phyloP scores from a whole-genome alignment of 768 basidiomycete species.

The Saitozyma podzolica region DNA sequence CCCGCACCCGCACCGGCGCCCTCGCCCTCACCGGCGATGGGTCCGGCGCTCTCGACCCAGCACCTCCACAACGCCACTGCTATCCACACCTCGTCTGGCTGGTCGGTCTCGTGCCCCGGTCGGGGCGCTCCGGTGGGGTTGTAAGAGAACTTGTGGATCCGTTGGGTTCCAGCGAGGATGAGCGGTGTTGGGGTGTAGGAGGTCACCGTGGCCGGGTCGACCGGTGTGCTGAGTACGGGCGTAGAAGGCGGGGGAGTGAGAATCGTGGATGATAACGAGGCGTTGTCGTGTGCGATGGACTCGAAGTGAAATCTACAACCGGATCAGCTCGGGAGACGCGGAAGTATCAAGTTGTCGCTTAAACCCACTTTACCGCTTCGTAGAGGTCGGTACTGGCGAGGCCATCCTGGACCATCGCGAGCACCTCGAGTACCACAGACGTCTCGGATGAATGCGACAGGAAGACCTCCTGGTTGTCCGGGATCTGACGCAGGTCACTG shows the following conservation, averaged over 20 bases:
- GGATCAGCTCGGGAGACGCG: slow-evolving; percentile 9
- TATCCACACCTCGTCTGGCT: slow-evolving; percentile 70
- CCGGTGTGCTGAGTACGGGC: slow-evolving; percentile 34
- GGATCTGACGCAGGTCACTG: slow-evolving; percentile 76
- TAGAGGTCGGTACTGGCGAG: slow-evolving; percentile 57
- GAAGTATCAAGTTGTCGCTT: slow-evolving; percentile 3
- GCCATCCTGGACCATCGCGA: slow-evolving; percentile 64
- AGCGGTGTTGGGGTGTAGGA: slow-evolving; percentile 57
- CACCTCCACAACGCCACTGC: slow-evolving; percentile 80
- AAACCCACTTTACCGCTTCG: slow-evolving; percentile 59
- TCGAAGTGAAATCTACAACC: slow-evolving; percentile 78
- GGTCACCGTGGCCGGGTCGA: slow-evolving; percentile 54
- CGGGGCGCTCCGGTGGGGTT: slow-evolving; percentile 39
- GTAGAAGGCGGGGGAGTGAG: slow-evolving; percentile 53
- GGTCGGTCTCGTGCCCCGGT: slow-evolving; percentile 56
- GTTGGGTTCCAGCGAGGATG: slow-evolving; percentile 68
- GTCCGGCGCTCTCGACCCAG: slow-evolving; percentile 35
- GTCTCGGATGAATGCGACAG: slow-evolving; percentile 67
- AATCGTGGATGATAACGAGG: slow-evolving; percentile 62
- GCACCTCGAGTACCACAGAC: slow-evolving; percentile 80
- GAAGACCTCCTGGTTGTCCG: slow-evolving; percentile 93
- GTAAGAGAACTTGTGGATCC: slow-evolving; percentile 67
- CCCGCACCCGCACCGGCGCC: neutral
- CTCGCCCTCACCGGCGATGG: neutral
- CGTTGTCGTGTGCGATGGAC: slow-evolving; percentile 87